These are phyloP conservation scores for Cucurbita moschata DNA, from an alignment of 306 rosid species.

Conservation along the genomic window DNA sequence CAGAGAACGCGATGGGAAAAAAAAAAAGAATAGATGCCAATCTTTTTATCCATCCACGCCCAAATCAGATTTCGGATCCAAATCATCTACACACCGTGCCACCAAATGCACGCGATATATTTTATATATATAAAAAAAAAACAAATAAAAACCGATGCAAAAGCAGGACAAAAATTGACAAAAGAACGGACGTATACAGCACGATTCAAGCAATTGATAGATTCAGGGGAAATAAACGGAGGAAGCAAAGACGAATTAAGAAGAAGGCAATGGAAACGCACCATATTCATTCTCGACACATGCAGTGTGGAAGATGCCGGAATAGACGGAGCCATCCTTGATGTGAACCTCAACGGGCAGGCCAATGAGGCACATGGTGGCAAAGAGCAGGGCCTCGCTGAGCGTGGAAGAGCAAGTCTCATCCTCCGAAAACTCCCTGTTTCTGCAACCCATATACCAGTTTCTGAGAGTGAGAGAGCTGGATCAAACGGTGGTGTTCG, in stretches of 20 bases:
- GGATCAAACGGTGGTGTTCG: background rate
- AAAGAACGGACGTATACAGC: background rate
- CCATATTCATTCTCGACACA: slow-evolving; percentile 41
- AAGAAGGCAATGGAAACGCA: slow-evolving; percentile 12
- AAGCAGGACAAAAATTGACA: slow-evolving; percentile 1
- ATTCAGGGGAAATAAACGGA: background rate
- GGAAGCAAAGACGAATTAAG: background rate
- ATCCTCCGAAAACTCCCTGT: slow-evolving; percentile 26
- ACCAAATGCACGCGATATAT: background rate
- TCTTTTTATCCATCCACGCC: background rate
- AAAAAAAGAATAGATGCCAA: background rate
- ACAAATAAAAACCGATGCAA: background rate
- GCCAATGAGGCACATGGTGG: slow-evolving; percentile 71
- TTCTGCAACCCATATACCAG: slow-evolving; percentile 42
- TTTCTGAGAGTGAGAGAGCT: background rate
- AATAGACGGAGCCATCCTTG: slow-evolving; percentile 67
- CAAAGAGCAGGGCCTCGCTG: slow-evolving; percentile 48
- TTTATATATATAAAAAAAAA: too few species aligned
- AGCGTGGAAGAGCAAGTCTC: slow-evolving; percentile 19
- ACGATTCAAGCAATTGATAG: background rate
- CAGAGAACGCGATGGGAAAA: background rate
- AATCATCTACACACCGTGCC: background rate
- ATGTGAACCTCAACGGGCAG: slow-evolving; percentile 64
- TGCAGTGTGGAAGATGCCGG: slow-evolving; percentile 85
- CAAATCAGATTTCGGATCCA: slow-evolving; percentile 1